Base-by-base conservation (phyloP, 2,329 filamentous ascomycete species). In the Calonectria hongkongensis region DNA sequence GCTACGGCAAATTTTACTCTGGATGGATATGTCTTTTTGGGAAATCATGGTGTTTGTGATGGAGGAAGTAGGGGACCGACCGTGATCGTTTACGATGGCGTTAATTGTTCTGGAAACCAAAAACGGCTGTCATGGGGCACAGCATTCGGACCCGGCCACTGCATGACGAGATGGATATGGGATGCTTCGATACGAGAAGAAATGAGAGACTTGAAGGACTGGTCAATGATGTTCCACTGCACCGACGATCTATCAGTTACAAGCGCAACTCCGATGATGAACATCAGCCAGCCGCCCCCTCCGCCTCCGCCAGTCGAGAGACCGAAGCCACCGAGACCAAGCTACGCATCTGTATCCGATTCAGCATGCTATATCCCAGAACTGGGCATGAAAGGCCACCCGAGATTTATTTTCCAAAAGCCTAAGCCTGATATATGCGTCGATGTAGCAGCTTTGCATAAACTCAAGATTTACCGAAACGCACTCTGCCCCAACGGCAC, bases 1-100 rank as follows among this genome's bases (percentile, higher is more conserved):
- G 71, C 65, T 18, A 56, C 73, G 47, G 71, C 68, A 4, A 71
- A 75, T 66, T 75, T 75, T 18, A 74, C 68, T 3, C 66, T 75
- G 7, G 28, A 72, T 39, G 63, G 58, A 10, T 69, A 69, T n/a
- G 71, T 70, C 12, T 39, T 58, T 4, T 43, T 75, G n/a, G 39
- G 13, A 43, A 39, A 68, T 36, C 56, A 67, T 1, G 70, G 73
- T 5, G 28, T 70, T 2, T 73, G 73, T 18, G 33, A 33, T 6
- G 73, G 73, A 9, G 56, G 63, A n/a, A 45, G 2, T 0, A 64
- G 16, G 39, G 21, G n/a, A 16, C 73, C 73, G 4, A 70, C 72
- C 43, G 28, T 70, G 7, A 43, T 68, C 16, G 27, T 74, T 6
- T 74, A 70, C 18, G 47, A 50, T n/a, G 67, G 28, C 6, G 13